phyloP scores from a whole-genome alignment of 1,284 basidiomycete species.

The Wolfiporia cocos region DNA sequence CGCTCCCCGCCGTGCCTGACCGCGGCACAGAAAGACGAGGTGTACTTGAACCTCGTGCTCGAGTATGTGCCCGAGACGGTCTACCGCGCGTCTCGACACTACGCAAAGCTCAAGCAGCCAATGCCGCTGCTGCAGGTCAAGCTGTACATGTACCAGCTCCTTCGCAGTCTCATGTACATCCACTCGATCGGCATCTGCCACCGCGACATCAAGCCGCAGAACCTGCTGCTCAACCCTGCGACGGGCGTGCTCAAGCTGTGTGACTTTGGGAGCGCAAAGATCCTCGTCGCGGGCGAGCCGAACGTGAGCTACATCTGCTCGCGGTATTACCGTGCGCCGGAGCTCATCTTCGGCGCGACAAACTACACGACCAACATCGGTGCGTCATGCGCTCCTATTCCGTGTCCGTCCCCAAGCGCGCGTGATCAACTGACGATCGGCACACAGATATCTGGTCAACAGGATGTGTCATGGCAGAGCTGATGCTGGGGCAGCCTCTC shows the following conservation, averaged over 20 bases:
- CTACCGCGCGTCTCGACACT: conserved; percentile 97
- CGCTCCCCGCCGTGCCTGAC: conserved; percentile 2
- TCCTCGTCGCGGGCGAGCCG: conserved; percentile 94
- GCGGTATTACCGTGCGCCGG: conserved; percentile 97
- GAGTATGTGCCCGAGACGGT: conserved; percentile 99
- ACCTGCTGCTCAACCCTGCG: conserved; percentile 92
- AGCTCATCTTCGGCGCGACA: conserved; percentile 99
- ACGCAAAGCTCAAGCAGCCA: conserved; percentile 98
- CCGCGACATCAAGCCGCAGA: conserved; percentile 99
- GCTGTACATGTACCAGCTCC: conserved; percentile 95
- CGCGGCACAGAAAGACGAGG: conserved; percentile 87
- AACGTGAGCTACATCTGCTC: conserved; percentile 99
- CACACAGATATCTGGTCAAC: conserved; percentile 95
- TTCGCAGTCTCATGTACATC: conserved; percentile 96
- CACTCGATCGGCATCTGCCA: conserved; percentile 98
- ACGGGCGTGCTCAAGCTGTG: conserved; percentile 97
- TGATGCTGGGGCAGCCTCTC: conserved; percentile 98
- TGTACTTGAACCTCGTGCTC: conserved; percentile 98
- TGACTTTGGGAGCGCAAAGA: conserved; percentile 99
- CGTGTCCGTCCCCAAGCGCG: too few species aligned
- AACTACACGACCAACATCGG: conserved; percentile 99
- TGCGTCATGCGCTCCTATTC: conserved; percentile 41
- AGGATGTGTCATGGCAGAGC: conserved; percentile 99
- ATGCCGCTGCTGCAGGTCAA: conserved; percentile 99
- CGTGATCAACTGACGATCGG: neutral